Evolutionary conservation across 2,329 filamentous ascomycete species (phyloP), one percentile per base, ranked within the genome.

Genomic region (Xylariaceae sp.): DNA sequence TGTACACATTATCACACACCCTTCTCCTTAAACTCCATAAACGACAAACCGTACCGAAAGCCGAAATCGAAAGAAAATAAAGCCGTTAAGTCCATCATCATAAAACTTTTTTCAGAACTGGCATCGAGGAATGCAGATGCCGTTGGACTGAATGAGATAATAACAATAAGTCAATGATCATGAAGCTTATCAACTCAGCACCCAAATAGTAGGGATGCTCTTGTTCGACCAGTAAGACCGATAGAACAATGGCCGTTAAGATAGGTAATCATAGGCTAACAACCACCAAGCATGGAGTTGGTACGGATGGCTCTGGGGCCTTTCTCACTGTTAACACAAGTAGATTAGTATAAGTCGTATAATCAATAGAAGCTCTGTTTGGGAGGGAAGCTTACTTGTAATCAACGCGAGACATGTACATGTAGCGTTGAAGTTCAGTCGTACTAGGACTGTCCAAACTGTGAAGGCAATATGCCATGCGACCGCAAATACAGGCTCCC

Each of bases 401-500:
- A 64, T 86, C 83, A 2, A 84, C 78, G 45, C 83, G 76, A 64
- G 75, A 82, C 58, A 85, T 70, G 64, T 81, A 84, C 79, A 84
- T 84, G 59, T 77, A 68, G 49, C 81, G 75, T 71, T 84, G 81
- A 13, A 76, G 75, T 69, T 85, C 82, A 50, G 78, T 62, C 13
- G 76, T 76, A 64, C 77, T 74, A 34, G 75, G 77, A 58, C 23
- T 30, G 23, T 85, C 82, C 67, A 83, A 71, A 67, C 84, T 84
- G 65, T 85, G 82, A 64, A 84, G 73, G 67, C 81, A 84, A 67
- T 81, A 85, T 1, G 81, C 82, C 56, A 85, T 76, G 17, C 82
- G 74, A 1, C 89, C 91, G 1, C 89, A 90, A 37, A 96, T 88
- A 74, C 96, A 90, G 2, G 90, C 89, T 9, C 92, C 92, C 5